Conservation (phyloP, 306 rosid genomes). For the Lathyrus tuberosus region DNA sequence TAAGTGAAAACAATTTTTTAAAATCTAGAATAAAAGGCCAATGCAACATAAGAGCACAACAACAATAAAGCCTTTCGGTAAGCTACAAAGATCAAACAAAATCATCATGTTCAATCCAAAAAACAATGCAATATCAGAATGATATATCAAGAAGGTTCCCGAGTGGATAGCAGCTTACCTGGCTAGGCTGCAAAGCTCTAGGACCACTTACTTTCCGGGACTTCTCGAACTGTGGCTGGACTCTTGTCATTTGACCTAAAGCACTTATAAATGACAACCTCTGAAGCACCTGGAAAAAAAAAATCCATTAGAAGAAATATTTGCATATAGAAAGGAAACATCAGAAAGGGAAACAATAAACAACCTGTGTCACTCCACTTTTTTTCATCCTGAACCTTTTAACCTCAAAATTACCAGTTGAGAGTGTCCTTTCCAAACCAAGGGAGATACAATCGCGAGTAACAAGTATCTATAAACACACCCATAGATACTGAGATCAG, state of each 20-base stretch:
- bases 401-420: constrained; percentile 85
- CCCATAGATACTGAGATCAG: constrained; percentile 10
- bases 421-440: constrained; percentile 85
- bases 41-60: constrained; percentile 20
- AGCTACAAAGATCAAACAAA: constrained; percentile 11
- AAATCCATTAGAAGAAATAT: constrained; percentile 31
- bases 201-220: constrained; percentile 95
- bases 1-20: neutral
- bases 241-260: constrained; percentile 90
- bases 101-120: constrained; percentile 1
- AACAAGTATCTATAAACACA: constrained; percentile 42
- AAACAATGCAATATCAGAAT: constrained; percentile 14
- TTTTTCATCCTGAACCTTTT: constrained; percentile 84
- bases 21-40: constrained; percentile 14
- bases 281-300: constrained; percentile 61
- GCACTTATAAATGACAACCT: constrained; percentile 79
- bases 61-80: constrained; percentile 10
- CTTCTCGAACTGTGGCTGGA: constrained; percentile 92
- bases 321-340: constrained; percentile 2
- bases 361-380: constrained; percentile 95
- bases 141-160: constrained; percentile 1
- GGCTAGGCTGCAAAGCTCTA: constrained; percentile 95
- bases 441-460: constrained; percentile 42
- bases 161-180: constrained; percentile 54
- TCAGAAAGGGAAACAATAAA: constrained; percentile 5